Conservation (phyloP, 371 early-diverging fungal genomes). For the Fennellomyces sp. region DNA sequence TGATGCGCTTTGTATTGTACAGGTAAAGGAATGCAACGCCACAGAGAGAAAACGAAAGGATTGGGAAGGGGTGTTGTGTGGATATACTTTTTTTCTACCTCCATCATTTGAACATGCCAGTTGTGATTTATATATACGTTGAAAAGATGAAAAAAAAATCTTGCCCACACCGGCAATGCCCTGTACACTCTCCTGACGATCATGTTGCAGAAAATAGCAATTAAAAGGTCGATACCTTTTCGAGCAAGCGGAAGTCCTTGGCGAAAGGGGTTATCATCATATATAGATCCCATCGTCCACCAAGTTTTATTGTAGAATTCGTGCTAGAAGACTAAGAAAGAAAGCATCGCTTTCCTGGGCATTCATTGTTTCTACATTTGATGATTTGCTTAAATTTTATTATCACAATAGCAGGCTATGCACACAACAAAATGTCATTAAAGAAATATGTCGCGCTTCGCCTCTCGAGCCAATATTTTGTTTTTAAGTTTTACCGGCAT, state of each 20-base stretch:
- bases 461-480: too few relatives aligned
- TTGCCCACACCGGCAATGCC: not conserved
- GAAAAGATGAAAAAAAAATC: not conserved
- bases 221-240: not conserved
- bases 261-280: too few relatives aligned
- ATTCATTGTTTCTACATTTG: too few relatives aligned
- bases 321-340: too few relatives aligned
- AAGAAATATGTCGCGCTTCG: too few relatives aligned
- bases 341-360: too few relatives aligned
- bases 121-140: not conserved
- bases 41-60: not conserved
- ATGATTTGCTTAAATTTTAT: too few relatives aligned
- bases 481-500: too few relatives aligned
- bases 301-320: too few relatives aligned
- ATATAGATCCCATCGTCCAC: too few relatives aligned
- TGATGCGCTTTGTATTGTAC: not conserved
- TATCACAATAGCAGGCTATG: too few relatives aligned
- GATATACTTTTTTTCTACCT: not conserved
- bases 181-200: not conserved
- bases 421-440: too few relatives aligned
- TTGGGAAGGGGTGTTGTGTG: not conserved
- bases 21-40: not conserved
- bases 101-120: slow-evolving; percentile 2
- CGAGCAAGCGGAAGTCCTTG: not conserved
- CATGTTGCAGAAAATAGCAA: slow-evolving; percentile 2